phyloP scores from a whole-genome alignment of 2,329 filamentous ascomycete genomes.

The Exophiala calicioides region DNA sequence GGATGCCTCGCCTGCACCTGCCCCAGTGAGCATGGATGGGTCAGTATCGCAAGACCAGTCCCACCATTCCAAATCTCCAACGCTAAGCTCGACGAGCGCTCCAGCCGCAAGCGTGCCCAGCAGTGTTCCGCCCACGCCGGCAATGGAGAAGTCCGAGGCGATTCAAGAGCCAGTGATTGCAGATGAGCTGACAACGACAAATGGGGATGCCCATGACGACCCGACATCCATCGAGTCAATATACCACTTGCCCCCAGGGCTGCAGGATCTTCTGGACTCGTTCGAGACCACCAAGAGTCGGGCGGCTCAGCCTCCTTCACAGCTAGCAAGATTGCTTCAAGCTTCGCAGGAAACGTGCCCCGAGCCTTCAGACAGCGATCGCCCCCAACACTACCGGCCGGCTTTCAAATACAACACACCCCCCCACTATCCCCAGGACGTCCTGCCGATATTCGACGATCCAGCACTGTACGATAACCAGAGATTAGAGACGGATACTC shows the following conservation, averaged over 20 bases:
- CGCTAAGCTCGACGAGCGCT: constrained; percentile 47
- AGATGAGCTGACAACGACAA: constrained; percentile 48
- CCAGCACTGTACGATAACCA: constrained; percentile 73
- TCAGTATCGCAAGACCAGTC: constrained; percentile 35
- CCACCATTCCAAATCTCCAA: constrained; percentile 54
- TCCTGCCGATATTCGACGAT: constrained; percentile 89
- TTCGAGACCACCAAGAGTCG: constrained; percentile 81
- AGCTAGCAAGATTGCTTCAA: constrained; percentile 72
- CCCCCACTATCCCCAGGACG: constrained; percentile 86
- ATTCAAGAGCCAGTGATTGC: constrained; percentile 33
- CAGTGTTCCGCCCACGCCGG: constrained; percentile 49
- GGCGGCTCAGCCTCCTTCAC: constrained; percentile 60
- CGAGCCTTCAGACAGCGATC: constrained; percentile 75
- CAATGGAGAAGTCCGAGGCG: constrained; percentile 49
- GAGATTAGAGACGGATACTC: constrained; percentile 88
- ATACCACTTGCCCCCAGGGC: constrained; percentile 84
- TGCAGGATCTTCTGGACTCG: constrained; percentile 87
- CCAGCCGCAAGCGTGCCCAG: constrained; percentile 42
- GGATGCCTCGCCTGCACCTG: constrained; percentile 39
- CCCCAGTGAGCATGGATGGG: constrained; percentile 42
- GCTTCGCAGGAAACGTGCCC: constrained; percentile 73
- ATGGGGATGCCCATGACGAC: constrained; percentile 55
- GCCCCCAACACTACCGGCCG: constrained; percentile 80
- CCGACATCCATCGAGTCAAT: constrained; percentile 72
- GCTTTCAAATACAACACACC: constrained; percentile 76